A percentile compares a stretch with the other conserved stretches of the same genome.
Evolutionary conservation across 495 filamentous ascomycete genomes (phyloP).

Genomic region (Aspergillus steynii): DNA sequence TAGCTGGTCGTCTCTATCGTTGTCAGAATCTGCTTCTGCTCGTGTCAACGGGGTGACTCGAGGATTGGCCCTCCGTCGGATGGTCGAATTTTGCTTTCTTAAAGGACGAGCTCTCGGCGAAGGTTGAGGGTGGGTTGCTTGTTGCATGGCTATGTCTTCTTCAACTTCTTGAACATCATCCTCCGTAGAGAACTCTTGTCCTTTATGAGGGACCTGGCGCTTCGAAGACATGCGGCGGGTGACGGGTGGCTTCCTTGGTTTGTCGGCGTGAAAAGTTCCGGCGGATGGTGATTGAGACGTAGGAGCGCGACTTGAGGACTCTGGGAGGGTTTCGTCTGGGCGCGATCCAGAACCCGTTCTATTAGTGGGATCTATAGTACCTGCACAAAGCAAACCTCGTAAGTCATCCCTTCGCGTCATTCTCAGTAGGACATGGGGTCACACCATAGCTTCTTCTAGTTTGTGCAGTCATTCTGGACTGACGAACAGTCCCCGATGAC

Average conservation of each 20-base stretch:
- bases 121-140: slow-evolving; percentile 31
- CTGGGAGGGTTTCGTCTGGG: slow-evolving; percentile 34
- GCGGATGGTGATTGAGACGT: slow-evolving; percentile 54
- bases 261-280: slow-evolving; percentile 54
- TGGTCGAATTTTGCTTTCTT: slow-evolving; percentile 58
- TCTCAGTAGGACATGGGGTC: neutral
- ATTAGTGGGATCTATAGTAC: slow-evolving; percentile 39
- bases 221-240: slow-evolving; percentile 73
- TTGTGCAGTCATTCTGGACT: slow-evolving; percentile 24
- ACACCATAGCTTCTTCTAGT: slow-evolving; percentile 40
- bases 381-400: slow-evolving; percentile 26
- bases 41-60: slow-evolving; percentile 56
- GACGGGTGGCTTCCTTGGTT: slow-evolving; percentile 70
- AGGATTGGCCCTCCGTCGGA: slow-evolving; percentile 65
- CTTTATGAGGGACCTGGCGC: slow-evolving; percentile 69
- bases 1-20: slow-evolving; percentile 47
- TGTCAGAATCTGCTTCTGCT: slow-evolving; percentile 54
- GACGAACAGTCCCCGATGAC: slow-evolving; percentile 20
- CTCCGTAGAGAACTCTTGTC: slow-evolving; percentile 90
- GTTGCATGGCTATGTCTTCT: slow-evolving; percentile 43
- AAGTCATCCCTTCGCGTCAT: neutral
- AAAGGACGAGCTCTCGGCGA: slow-evolving; percentile 44
- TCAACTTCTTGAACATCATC: slow-evolving; percentile 87
- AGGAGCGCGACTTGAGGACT: slow-evolving; percentile 28
- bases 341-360: slow-evolving; percentile 26